Conservation (phyloP, 495 filamentous ascomycete species). For the Neurospora sp. region DNA sequence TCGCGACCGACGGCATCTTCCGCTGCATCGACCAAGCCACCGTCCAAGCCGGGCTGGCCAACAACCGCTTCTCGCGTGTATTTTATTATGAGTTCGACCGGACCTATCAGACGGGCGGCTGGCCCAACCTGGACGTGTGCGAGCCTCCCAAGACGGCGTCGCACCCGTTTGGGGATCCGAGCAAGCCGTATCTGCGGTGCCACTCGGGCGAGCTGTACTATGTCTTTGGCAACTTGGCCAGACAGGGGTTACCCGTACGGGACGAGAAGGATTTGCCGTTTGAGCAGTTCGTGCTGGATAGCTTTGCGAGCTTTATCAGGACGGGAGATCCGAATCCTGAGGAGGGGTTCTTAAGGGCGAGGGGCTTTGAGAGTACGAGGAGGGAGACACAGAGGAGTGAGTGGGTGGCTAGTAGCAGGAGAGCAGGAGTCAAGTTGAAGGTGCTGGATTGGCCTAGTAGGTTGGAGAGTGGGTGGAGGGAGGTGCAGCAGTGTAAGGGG, state of each 20-base stretch:
- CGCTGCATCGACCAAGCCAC: constrained; percentile 42
- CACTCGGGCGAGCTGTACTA: constrained; percentile 29
- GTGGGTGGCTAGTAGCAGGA: constrained; percentile 21
- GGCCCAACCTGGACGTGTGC: constrained; percentile 36
- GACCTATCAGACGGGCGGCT: constrained; percentile 40
- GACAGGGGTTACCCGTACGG: constrained; percentile 23
- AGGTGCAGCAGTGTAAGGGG: constrained; percentile 23
- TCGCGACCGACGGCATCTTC: constrained; percentile 41
- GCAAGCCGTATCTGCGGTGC: constrained; percentile 21
- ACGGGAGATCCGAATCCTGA: constrained; percentile 30
- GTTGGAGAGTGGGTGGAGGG: constrained; percentile 16
- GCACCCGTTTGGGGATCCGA: constrained; percentile 36
- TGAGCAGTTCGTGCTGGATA: constrained; percentile 25
- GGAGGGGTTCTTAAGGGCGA: constrained; percentile 16
- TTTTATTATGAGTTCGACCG: constrained; percentile 45
- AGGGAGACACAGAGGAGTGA: constrained; percentile 3
- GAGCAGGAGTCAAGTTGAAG: constrained; percentile 14
- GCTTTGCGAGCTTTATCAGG: constrained; percentile 27
- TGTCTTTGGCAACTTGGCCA: constrained; percentile 29
- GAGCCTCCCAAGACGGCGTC: constrained; percentile 26
- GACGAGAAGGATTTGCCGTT: constrained; percentile 30
- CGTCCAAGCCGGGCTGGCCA: constrained; percentile 22
- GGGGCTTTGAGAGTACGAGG: constrained; percentile 21
- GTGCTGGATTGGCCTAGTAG: constrained; percentile 26
- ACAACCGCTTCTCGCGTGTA: constrained; percentile 22